Evolutionary conservation across 2,329 filamentous ascomycete species (phyloP), one percentile per base, ranked within the genome.

Genomic region (Trichoderma semiorbis): DNA sequence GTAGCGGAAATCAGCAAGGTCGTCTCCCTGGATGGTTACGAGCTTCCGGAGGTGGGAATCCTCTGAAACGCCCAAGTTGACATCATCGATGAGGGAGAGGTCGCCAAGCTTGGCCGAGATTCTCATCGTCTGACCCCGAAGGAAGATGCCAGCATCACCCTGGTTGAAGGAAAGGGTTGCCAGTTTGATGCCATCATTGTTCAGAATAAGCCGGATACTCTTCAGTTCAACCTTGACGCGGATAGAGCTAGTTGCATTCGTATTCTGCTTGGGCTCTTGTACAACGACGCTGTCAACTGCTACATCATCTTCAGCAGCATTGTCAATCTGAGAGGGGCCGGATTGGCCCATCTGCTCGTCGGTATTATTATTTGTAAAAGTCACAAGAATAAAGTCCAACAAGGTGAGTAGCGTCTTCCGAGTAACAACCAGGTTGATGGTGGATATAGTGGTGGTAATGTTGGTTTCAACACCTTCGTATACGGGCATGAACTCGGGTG

Each of bases 401-500:
- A 99, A 84, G 0, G 95, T 99, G 68, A 99, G 85, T 3, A 99
- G 84, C 0, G 97, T 99, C 81, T 92, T 95, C 75, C 97, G 88
- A 0, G 97, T 99, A 10, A 99, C 94, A 39, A 99, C 90, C 26
- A 99, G 81, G 79, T 98, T 98, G 83, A 99, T 97, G 0, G 96
- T 99, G 0, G 96, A 98, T 14, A 99, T 91, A 0, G 91, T 90
- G 2, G 96, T 92, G 73, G 97, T 94, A 58, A 99, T 87, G 76
- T 99, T 98, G 32, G 92, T 98, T 74, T 97, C 94, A 70, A 98
- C 92, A 1, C 95, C 94, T 78, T 98, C 94, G 76, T 97, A 98
- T 3, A 94, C 91, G 1, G 92, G 90, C 86, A 94, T 91, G 77
- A 98, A 97, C 78, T 99, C 95, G 0, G 97, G 97, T 2, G 96